A percentile compares a stretch with the other conserved stretches of the same genome.
phyloP scores from a whole-genome alignment of 768 basidiomycete species.

The Serendipita sp. region DNA sequence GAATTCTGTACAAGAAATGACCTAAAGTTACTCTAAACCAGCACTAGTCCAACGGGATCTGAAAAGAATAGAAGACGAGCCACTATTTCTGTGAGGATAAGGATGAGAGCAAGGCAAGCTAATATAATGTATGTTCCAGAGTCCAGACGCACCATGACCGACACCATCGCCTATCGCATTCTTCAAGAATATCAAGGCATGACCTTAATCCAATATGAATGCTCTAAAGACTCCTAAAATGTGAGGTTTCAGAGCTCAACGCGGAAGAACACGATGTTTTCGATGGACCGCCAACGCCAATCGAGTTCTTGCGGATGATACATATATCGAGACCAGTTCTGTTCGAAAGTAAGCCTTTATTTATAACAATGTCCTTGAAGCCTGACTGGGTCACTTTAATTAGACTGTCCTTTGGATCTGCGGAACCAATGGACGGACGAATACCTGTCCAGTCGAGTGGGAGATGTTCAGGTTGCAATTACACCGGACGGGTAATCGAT shows the following conservation, averaged over 20 bases:
- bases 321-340: constrained; percentile 58
- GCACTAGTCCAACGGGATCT: no score
- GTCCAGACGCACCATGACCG: no score
- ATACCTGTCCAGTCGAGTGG: constrained; percentile 44
- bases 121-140: no score
- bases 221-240: neutral
- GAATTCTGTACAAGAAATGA: no score
- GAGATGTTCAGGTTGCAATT: constrained; percentile 52
- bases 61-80: no score
- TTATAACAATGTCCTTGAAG: neutral
- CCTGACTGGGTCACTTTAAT: neutral
- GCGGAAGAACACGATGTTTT: constrained; percentile 17
- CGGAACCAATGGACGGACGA: constrained; percentile 46
- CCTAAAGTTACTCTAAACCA: no score
- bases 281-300: constrained; percentile 39
- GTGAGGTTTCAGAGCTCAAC: constrained; percentile 13
- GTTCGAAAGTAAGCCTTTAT: constrained; percentile 38
- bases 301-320: constrained; percentile 54
- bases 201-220: neutral
- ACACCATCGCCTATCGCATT: neutral
- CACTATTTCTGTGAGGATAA: no score
- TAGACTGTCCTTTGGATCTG: constrained; percentile 17
- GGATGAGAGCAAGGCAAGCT: no score
- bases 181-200: constrained; percentile 1
- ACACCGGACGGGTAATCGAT: constrained; percentile 64